Conservation (phyloP, 73 alveolate genomes). For the Tetrahymena borealis region DNA sequence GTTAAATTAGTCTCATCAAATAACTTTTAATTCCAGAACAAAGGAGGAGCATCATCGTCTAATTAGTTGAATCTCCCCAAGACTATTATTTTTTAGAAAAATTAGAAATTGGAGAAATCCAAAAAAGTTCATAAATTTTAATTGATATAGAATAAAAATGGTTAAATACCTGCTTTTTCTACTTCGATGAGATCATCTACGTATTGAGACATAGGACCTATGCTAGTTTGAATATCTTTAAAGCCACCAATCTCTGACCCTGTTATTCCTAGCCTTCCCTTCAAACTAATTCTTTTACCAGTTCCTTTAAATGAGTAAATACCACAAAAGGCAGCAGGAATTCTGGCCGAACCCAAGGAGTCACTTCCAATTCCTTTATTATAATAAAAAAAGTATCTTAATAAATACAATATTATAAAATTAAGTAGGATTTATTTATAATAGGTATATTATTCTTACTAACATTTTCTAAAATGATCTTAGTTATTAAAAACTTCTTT, state of each 20-base stretch:
- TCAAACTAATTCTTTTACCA: conserved; percentile 31
- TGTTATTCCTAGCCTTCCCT: conserved; percentile 29
- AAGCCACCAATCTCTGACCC: conserved; percentile 26
- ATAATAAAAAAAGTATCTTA: not conserved
- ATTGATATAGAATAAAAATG: not conserved
- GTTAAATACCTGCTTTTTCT: not conserved
- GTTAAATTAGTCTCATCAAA: not conserved
- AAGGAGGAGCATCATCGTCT: not conserved
- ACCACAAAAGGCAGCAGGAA: conserved; percentile 71
- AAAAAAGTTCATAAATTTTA: not conserved
- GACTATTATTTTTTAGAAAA: not conserved
- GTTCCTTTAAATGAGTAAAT: conserved; percentile 70
- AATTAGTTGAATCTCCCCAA: not conserved
- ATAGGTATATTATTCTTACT: no score
- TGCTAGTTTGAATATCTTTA: conserved; percentile 22
- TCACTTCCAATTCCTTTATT: conserved; percentile 65
- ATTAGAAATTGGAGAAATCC: not conserved
- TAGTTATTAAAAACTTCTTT: no score
- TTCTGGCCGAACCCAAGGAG: conserved; percentile 72
- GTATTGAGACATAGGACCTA: conserved; percentile 20
- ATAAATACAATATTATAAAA: not conserved
- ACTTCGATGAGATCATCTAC: not conserved
- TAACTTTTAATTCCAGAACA: not conserved
- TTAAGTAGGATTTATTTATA: not conserved
- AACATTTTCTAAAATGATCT: no score